phyloP scores from a whole-genome alignment of 176 grass and related monocot species.

The Hsuehochloa calcarea region DNA sequence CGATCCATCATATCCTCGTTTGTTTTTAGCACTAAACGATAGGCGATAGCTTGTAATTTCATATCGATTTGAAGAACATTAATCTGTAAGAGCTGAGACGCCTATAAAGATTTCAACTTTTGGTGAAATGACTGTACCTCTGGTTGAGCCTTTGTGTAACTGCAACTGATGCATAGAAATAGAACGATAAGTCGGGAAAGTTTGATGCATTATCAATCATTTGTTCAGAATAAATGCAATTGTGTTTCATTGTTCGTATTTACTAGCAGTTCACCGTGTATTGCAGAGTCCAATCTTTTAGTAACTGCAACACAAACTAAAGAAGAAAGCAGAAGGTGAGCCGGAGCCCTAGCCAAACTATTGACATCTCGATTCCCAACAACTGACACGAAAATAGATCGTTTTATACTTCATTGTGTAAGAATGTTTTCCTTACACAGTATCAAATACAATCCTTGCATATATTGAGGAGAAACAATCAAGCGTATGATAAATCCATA shows the following conservation, averaged over 20 bases:
- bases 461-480: slow-evolving; percentile 40
- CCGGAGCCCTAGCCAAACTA: background rate
- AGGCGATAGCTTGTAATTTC: background rate
- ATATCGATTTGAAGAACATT: background rate
- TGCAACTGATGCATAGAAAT: background rate
- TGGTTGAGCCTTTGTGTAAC: background rate
- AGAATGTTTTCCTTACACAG: slow-evolving; percentile 36
- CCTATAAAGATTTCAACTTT: slow-evolving; percentile 7
- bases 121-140: background rate
- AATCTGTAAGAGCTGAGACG: background rate
- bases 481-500: slow-evolving; percentile 41
- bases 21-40: slow-evolving; percentile 1
- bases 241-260: background rate
- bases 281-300: background rate
- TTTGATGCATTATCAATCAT: background rate
- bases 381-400: background rate
- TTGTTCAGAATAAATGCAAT: background rate
- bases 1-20: background rate
- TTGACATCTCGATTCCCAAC: background rate
- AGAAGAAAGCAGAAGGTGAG: background rate
- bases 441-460: slow-evolving; percentile 21
- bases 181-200: background rate
- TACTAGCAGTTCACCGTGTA: background rate
- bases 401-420: slow-evolving; percentile 9
- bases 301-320: background rate